phyloP scores from a whole-genome alignment of 2,329 filamentous ascomycete genomes.

The Hypoxylon rubiginosum region DNA sequence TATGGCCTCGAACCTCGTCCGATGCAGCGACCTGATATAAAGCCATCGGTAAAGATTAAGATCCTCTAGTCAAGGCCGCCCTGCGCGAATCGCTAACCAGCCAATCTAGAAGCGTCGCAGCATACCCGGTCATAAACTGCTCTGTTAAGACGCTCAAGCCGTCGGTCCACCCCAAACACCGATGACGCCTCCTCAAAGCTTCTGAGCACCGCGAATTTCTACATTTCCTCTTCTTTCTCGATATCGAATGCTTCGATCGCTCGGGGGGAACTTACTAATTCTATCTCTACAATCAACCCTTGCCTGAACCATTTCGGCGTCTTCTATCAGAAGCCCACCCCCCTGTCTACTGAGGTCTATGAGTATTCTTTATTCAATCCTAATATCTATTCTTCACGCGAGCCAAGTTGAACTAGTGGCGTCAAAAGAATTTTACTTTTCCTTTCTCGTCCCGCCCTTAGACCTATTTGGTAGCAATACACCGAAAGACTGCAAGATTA shows the following conservation, averaged over 20 bases:
- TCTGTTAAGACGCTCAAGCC: constrained; percentile 42
- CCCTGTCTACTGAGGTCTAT: not conserved
- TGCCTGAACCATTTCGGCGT: constrained; percentile 1
- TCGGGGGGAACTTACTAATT: constrained; percentile 8
- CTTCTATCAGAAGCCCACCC: not conserved
- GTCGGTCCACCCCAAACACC: constrained; percentile 17
- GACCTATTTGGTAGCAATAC: not conserved
- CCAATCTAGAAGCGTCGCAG: constrained; percentile 25
- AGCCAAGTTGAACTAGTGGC: not conserved
- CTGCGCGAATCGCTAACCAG: constrained; percentile 22
- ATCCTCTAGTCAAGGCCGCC: constrained; percentile 6
- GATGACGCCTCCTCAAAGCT: constrained; percentile 32
- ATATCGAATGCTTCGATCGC: constrained; percentile 17
- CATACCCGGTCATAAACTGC: constrained; percentile 30
- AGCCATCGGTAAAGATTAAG: constrained; percentile 12
- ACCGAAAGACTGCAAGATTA: not conserved
- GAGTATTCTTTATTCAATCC: constrained; percentile 4
- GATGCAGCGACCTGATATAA: constrained; percentile 9
- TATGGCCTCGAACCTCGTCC: constrained; percentile 13
- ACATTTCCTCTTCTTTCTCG: constrained; percentile 14
- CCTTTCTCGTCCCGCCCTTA: not conserved
- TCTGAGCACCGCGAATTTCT: constrained; percentile 26
- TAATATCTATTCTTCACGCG: not conserved
- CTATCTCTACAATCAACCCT: constrained; percentile 4
- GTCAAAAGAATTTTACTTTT: not conserved